Evolutionary conservation across 768 basidiomycete genomes (phyloP), one percentile per base, ranked within the genome.

Genomic region (Tulasnella sp.): DNA sequence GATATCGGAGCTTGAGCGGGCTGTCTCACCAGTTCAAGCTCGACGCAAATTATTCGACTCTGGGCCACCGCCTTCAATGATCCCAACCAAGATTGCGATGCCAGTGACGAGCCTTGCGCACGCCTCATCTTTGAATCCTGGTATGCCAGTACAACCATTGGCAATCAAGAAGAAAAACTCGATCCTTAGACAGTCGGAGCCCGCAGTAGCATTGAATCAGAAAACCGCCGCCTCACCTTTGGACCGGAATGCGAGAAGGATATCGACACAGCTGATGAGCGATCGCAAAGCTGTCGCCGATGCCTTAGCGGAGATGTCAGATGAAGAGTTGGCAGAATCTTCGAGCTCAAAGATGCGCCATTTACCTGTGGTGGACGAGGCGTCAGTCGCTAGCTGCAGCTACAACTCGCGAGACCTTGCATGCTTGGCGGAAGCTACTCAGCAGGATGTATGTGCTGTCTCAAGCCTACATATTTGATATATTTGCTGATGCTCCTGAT

Each of bases 81-180:
- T 42, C 34, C 29, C 42, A 56, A 26, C 51, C 51, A 34, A 21
- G 15, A 41, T 23, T 41, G 13, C 5, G n/a, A 2, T n/a, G 29
- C 4, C 29, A 17, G 15, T 15, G 34, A 5, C 34, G 15, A 15
- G 34, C 23, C 21, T 32, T 19, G 38, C 42, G 13, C 19, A 30
- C 7, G 58, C 67, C 24, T 64, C n/a, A n/a, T n/a, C 75, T 26
- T 65, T 73, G 59, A 71, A 66, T 54, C 59, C 73, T 24, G 70
- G 76, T 30, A 75, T 73, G 34, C 73, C 72, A 24, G 77, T 90
- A 21, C 87, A 88, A 66, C 88, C 88, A 5, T 73, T 92, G 61
- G 86, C 84, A 1, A 91, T 92, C 70, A 88, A 84, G 76, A 90
- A 92, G 75, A 89, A 88, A 70, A 75, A 78, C 4, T 86, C 86